Conservation (phyloP, 2,329 filamentous ascomycete genomes). For the Trichoderma asperellum region DNA sequence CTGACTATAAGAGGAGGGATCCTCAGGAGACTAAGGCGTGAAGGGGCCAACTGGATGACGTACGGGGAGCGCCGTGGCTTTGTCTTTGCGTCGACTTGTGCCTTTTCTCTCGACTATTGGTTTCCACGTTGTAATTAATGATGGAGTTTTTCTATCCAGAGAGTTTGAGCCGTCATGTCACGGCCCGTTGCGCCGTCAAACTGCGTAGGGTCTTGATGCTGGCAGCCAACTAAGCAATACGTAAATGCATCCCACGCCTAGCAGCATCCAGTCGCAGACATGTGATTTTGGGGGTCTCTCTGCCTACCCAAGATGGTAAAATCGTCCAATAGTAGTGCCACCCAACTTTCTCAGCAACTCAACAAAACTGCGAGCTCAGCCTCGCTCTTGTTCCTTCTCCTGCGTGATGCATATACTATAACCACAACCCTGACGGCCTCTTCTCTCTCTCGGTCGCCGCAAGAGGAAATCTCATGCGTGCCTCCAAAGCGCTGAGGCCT, state of each 20-base stretch:
- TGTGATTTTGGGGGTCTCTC: slow-evolving; percentile 11
- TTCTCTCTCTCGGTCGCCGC: slow-evolving; percentile 18
- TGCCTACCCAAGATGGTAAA: background rate
- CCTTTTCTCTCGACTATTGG: background rate
- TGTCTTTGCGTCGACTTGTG: background rate
- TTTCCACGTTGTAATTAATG: background rate
- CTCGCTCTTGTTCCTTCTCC: background rate
- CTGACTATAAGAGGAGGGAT: background rate
- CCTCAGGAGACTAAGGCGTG: background rate
- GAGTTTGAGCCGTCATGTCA: slow-evolving; percentile 4
- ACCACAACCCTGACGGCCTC: background rate
- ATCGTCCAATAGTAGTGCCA: background rate
- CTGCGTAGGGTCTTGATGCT: background rate
- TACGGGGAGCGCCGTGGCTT: background rate
- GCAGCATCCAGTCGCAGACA: background rate
- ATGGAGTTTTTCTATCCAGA: background rate
- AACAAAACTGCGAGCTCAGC: background rate
- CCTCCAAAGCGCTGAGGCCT: slow-evolving; percentile 7
- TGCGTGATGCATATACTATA: background rate
- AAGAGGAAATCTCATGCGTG: slow-evolving; percentile 23
- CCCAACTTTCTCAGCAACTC: background rate
- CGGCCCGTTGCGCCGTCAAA: slow-evolving; percentile 19
- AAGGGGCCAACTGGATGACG: slow-evolving; percentile 6
- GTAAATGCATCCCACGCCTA: background rate
- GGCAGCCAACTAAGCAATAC: background rate